Conservation (phyloP, 2,329 filamentous ascomycete species). For the Aspergillus alliaceus region DNA sequence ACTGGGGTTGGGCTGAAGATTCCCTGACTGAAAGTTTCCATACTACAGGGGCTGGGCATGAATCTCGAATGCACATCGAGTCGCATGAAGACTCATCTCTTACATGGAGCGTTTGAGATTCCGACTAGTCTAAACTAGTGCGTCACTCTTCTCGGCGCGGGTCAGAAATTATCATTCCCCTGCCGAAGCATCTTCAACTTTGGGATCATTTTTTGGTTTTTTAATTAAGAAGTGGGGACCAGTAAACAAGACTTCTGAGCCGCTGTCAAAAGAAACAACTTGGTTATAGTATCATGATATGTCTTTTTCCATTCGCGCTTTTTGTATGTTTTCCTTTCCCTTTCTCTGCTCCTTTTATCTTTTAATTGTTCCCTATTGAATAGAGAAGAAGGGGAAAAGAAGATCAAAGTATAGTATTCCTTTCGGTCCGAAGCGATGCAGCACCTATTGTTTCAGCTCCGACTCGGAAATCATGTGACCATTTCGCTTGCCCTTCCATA, state of each 20-base stretch:
- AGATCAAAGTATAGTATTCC: too few relatives aligned
- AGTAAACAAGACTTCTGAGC: background rate
- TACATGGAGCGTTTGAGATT: conserved; percentile 20
- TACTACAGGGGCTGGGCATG: conserved; percentile 6
- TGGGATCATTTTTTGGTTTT: background rate
- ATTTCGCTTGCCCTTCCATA: background rate
- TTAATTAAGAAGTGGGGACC: too few relatives aligned
- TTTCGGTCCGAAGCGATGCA: too few relatives aligned
- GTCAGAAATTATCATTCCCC: background rate
- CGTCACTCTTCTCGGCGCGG: background rate
- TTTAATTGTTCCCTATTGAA: too few relatives aligned
- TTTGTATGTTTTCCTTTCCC: background rate
- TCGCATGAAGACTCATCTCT: conserved; percentile 13
- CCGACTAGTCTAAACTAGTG: conserved; percentile 9
- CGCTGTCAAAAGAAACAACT: background rate
- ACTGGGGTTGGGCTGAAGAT: conserved; percentile 5
- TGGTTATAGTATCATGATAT: background rate
- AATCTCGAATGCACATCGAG: conserved; percentile 10
- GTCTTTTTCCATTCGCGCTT: too few relatives aligned
- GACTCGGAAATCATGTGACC: background rate
- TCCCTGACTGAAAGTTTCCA: background rate
- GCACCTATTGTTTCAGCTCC: background rate
- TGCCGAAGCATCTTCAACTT: background rate
- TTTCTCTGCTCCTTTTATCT: background rate
- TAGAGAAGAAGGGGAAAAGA: too few relatives aligned